A percentile compares a stretch with the other conserved stretches of the same genome.
Evolutionary conservation across 2,329 filamentous ascomycete genomes (phyloP).

Genomic region (Apiospora kogelbergensis): DNA sequence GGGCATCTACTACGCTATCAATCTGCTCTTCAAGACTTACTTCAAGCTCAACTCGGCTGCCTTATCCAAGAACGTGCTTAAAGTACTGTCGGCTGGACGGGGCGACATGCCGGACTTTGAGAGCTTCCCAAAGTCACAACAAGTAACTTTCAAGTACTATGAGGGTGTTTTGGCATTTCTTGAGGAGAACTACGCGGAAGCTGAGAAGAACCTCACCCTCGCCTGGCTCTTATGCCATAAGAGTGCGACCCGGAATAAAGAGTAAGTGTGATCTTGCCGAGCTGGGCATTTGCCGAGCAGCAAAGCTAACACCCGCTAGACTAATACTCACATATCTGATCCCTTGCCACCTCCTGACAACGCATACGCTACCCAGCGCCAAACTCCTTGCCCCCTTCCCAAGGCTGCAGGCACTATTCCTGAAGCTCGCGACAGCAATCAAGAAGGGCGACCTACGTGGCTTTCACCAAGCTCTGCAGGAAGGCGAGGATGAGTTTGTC

Average conservation of each 20-base stretch:
- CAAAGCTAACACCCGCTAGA: slow-evolving; percentile 43
- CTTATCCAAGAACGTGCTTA: slow-evolving; percentile 87
- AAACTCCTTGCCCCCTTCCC: slow-evolving; percentile 74
- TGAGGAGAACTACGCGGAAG: slow-evolving; percentile 87
- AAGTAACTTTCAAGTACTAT: slow-evolving; percentile 96
- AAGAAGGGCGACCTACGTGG: slow-evolving; percentile 77
- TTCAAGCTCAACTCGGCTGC: slow-evolving; percentile 91
- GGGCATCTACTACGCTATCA: slow-evolving; percentile 94
- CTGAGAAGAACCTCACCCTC: slow-evolving; percentile 75
- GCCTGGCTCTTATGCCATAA: slow-evolving; percentile 83
- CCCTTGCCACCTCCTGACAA: slow-evolving; percentile 87
- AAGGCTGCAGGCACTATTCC: slow-evolving; percentile 73
- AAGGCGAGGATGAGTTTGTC: slow-evolving; percentile 89
- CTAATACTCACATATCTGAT: slow-evolving; percentile 94
- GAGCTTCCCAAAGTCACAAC: slow-evolving; percentile 82
- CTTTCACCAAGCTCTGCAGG: slow-evolving; percentile 79
- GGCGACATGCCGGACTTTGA: slow-evolving; percentile 80
- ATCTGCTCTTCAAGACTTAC: slow-evolving; percentile 96
- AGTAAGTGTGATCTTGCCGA: slow-evolving; percentile 50
- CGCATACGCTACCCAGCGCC: slow-evolving; percentile 76
- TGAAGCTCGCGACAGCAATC: slow-evolving; percentile 76
- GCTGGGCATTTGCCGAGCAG: slow-evolving; percentile 27
- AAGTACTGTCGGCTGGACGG: slow-evolving; percentile 73
- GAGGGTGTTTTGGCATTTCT: slow-evolving; percentile 90
- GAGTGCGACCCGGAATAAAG: slow-evolving; percentile 71